A percentile compares a stretch with the other conserved stretches of the same genome.
Conservation (phyloP, 805 yeast species). For the Candida glaebosa region DNA sequence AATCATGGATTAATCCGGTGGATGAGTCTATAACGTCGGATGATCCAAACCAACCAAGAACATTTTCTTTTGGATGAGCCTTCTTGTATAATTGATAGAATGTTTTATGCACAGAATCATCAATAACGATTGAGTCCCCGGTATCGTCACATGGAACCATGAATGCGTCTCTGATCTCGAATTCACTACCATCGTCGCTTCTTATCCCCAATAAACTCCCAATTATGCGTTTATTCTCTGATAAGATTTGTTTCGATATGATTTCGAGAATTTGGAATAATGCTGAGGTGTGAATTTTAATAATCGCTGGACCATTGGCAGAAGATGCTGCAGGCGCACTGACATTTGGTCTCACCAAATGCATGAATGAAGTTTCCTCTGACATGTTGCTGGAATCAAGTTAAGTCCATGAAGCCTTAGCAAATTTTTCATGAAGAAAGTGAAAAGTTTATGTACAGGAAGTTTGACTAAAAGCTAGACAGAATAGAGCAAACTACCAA, state of each 20-base stretch:
- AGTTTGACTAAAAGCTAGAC: background rate
- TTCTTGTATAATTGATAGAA: slow-evolving; percentile 70
- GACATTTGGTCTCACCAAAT: slow-evolving; percentile 49
- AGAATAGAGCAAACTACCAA: background rate
- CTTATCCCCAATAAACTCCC: slow-evolving; percentile 81
- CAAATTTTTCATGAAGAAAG: slow-evolving; percentile 1
- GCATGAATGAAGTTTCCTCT: slow-evolving; percentile 31
- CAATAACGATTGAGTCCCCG: slow-evolving; percentile 70
- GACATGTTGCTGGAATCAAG: slow-evolving; percentile 19
- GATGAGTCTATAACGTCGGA: slow-evolving; percentile 61
- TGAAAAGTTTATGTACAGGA: slow-evolving; percentile 5
- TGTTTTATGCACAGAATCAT: slow-evolving; percentile 69
- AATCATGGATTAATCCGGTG: slow-evolving; percentile 77
- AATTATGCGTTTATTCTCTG: slow-evolving; percentile 54
- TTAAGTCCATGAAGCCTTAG: background rate
- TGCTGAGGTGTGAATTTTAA: slow-evolving; percentile 65
- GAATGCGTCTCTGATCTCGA: slow-evolving; percentile 72
- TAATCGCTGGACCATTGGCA: slow-evolving; percentile 47
- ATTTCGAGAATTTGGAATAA: slow-evolving; percentile 75
- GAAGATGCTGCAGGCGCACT: slow-evolving; percentile 44
- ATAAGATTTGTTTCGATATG: slow-evolving; percentile 47
- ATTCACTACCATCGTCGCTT: slow-evolving; percentile 76
- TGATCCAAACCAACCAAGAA: slow-evolving; percentile 83
- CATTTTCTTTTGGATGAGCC: slow-evolving; percentile 73
- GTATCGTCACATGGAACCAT: slow-evolving; percentile 79